Evolutionary conservation across 495 filamentous ascomycete genomes (phyloP), one percentile per base, ranked within the genome.

Genomic region (Daldinia caldariorum): DNA sequence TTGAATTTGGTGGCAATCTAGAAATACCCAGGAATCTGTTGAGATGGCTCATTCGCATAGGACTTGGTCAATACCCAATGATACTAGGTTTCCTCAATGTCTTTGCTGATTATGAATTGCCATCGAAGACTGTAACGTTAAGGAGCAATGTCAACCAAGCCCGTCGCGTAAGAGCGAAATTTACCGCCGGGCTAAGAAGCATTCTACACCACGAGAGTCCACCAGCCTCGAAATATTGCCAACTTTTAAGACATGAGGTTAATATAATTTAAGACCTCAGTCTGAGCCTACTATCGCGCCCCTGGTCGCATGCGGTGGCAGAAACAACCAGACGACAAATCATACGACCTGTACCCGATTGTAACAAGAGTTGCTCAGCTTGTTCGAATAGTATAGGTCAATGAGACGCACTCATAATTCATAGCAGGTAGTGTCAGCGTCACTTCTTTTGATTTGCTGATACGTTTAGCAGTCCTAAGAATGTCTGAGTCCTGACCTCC

Each of bases 251-350:
- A n/a, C 49, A 14, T 8, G 4, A 32, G 12, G 13, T 16, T 9
- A 47, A 22, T 47, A 47, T 47, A 47, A 12, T 47, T 7, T 22
- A 47, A 47, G 43, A 22, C 43, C 43, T 22, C 16, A 53, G 58
- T 61, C 45, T 58, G 50, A 57, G 16, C 31, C 47, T 59, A 58
- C 58, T 53, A 43, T 51, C 20, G 6, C 62, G 35, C 20, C 5
- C 50, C 38, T 58, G 47, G 29, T 53, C 32, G 51, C 32, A n/a
- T 22, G 38, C 14, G 34, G 13, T 31, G 9, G 10, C 43, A 47
- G 34, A 35, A 35, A 35, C 34, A 35, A 10, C 34, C 34, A 35
- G 34, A 35, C 6, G 5, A 35, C 34, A 35, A 7, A 35, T 35
- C 34, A 35, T 35, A 35, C 34, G 34, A 35, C 34, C 34, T 10